These are phyloP conservation scores for Trichosporon sp. DNA, from an alignment of 1,284 basidiomycete genomes.

Conservation along the genomic window DNA sequence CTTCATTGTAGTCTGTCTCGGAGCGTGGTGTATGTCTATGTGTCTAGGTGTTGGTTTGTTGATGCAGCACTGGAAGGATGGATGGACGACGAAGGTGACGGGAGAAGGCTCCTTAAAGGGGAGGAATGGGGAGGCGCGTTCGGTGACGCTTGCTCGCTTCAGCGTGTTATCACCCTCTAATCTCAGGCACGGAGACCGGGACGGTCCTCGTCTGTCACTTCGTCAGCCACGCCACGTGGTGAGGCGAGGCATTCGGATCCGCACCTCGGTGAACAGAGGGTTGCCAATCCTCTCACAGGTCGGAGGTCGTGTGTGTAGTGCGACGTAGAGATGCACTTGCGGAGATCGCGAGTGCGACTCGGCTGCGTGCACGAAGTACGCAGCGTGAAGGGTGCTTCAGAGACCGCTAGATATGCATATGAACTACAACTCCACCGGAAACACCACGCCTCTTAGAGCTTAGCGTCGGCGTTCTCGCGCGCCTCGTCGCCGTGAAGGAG, in stretches of 20 bases:
- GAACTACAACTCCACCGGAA: not conserved
- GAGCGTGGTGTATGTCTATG: not conserved
- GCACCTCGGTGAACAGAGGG: not conserved
- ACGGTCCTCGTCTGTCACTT: not conserved
- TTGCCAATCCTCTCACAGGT: too few relatives aligned
- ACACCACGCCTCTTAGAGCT: slow-evolving; percentile 4
- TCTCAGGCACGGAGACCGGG: not conserved
- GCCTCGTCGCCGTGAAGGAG: slow-evolving; percentile 61
- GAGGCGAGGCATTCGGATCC: not conserved
- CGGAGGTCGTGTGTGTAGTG: too few relatives aligned
- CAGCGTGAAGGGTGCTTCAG: too few relatives aligned
- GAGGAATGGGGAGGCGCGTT: not conserved
- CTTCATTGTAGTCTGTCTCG: not conserved
- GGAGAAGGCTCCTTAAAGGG: not conserved
- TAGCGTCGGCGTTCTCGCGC: slow-evolving; percentile 15
- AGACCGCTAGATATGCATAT: not conserved
- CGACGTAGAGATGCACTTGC: too few relatives aligned
- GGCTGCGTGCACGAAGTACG: too few relatives aligned
- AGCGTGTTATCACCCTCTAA: not conserved
- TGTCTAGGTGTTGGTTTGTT: not conserved
- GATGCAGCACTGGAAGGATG: not conserved
- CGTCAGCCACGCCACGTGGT: not conserved
- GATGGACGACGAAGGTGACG: not conserved
- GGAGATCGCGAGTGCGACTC: too few relatives aligned
- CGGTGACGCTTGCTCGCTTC: not conserved